These are phyloP conservation scores for Pythium aristosporum DNA, from an alignment of 352 stramenopile genomes.

Conservation along the genomic window DNA sequence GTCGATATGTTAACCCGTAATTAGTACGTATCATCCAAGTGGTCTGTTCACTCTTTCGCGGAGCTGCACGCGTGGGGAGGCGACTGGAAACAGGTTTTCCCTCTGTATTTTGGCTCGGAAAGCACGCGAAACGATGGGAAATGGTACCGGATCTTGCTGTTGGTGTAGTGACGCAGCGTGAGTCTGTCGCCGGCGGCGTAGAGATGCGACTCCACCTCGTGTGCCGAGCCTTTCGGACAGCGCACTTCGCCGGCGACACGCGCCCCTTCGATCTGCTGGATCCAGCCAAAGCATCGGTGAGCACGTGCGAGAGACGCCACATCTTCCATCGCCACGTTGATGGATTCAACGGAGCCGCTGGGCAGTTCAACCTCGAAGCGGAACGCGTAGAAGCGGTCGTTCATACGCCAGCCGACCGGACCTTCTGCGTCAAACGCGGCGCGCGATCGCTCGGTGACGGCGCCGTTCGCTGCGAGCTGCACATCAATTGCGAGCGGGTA, in stretches of 20 bases:
- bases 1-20: not conserved
- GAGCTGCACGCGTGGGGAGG: slow-evolving; percentile 13
- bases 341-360: not conserved
- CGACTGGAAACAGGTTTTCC: slow-evolving; percentile 24
- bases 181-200: not conserved
- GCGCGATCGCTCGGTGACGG: not conserved
- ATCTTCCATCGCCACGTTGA: not conserved
- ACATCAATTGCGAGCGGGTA: slow-evolving; percentile 16
- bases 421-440: slow-evolving; percentile 9
- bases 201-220: slow-evolving; percentile 3
- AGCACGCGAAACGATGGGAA: slow-evolving; percentile 33
- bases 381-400: slow-evolving; percentile 24
- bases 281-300: slow-evolving; percentile 24
- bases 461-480: slow-evolving; percentile 3
- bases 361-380: slow-evolving; percentile 14
- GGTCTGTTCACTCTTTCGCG: no score
- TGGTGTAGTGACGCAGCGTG: slow-evolving; percentile 9
- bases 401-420: slow-evolving; percentile 20
- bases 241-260: slow-evolving; percentile 21
- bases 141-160: slow-evolving; percentile 34
- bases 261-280: slow-evolving; percentile 1
- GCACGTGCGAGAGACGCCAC: slow-evolving; percentile 1
- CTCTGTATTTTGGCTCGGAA: slow-evolving; percentile 18
- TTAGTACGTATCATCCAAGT: slow-evolving; percentile 6
- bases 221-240: slow-evolving; percentile 7